phyloP scores from a whole-genome alignment of 2,329 filamentous ascomycete genomes.

The Cytospora piceae region DNA sequence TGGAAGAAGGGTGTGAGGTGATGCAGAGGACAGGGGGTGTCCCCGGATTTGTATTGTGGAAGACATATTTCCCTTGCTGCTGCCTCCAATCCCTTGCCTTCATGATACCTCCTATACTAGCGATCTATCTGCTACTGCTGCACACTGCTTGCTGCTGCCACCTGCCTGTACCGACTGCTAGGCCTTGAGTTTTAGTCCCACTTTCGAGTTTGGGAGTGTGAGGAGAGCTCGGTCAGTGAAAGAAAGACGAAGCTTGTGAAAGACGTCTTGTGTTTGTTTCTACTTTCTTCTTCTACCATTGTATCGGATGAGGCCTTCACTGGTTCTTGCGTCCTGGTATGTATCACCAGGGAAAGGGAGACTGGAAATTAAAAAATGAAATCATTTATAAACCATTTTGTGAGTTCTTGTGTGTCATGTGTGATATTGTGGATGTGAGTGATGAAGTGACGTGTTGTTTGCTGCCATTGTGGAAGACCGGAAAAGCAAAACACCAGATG shows the following conservation, averaged over 20 bases:
- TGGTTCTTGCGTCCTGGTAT: conserved; percentile 20
- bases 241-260: conserved; percentile 3
- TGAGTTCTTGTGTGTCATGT: not conserved
- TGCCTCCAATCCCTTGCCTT: conserved; percentile 10
- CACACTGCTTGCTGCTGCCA: conserved; percentile 24
- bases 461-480: not conserved
- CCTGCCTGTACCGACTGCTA: conserved; percentile 2
- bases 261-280: not conserved
- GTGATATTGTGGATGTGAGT: not conserved
- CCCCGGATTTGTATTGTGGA: conserved; percentile 11
- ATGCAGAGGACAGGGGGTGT: not conserved
- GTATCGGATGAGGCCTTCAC: conserved; percentile 20
- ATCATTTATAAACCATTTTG: not conserved
- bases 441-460: not conserved
- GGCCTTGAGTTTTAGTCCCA: not conserved
- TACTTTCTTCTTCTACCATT: conserved; percentile 1
- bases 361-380: conserved; percentile 9
- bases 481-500: no score
- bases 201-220: not conserved
- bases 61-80: conserved; percentile 6
- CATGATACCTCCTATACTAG: conserved; percentile 26
- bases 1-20: conserved; percentile 1
- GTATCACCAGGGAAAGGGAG: conserved; percentile 8
- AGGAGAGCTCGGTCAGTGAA: not conserved
- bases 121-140: conserved; percentile 26